These are phyloP conservation scores for Lodderomyces parapsilosis DNA, from an alignment of 1,139 yeast species.

Conservation along the genomic window DNA sequence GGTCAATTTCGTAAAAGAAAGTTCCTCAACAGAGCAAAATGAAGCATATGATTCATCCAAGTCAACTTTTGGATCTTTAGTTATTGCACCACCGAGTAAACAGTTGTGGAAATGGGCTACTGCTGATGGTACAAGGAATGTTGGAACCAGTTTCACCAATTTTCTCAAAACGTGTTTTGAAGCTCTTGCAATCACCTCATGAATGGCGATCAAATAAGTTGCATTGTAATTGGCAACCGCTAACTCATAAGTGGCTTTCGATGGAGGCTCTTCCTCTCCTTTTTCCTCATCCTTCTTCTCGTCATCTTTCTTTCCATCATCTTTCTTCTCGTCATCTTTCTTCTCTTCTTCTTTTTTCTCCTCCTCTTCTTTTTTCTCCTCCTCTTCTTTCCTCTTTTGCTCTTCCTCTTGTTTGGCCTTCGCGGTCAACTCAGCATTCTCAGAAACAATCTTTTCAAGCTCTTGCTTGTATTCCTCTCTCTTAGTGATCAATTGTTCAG, in stretches of 20 bases:
- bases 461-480: conserved; percentile 23
- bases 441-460: conserved; percentile 21
- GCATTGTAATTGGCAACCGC: conserved; percentile 43
- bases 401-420: conserved; percentile 16
- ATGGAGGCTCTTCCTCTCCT: conserved; percentile 27
- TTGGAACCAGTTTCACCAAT: conserved; percentile 48
- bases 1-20: conserved; percentile 46
- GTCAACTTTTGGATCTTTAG: conserved; percentile 40
- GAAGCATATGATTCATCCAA: conserved; percentile 42
- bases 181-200: conserved; percentile 79
- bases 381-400: conserved; percentile 23
- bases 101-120: conserved; percentile 75
- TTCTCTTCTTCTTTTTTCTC: conserved; percentile 27
- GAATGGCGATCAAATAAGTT: conserved; percentile 49
- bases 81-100: conserved; percentile 54
- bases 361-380: conserved; percentile 25
- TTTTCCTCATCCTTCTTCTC: conserved; percentile 25
- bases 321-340: conserved; percentile 28
- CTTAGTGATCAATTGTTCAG: conserved; percentile 28
- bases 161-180: conserved; percentile 71
- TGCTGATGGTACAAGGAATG: conserved; percentile 53
- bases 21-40: conserved; percentile 43
- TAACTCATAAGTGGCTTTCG: conserved; percentile 45
- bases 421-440: conserved; percentile 21
- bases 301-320: conserved; percentile 24